Base-by-base conservation (phyloP, 2,329 filamentous ascomycete species). In the Fusarium sambucinum region DNA sequence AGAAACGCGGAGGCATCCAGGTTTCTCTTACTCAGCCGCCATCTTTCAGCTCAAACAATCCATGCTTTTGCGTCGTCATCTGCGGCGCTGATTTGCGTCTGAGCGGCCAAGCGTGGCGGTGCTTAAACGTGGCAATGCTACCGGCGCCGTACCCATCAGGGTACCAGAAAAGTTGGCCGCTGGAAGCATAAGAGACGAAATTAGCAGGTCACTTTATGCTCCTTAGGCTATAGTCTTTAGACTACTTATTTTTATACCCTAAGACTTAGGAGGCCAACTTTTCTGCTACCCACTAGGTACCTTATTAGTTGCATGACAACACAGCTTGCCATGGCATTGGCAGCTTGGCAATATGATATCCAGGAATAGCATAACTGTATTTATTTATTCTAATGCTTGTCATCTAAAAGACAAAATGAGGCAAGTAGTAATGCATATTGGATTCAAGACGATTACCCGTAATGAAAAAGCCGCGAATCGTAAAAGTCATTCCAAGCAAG, bases 1-100 rank as follows among this genome's bases (percentile, higher is more conserved):
- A 44, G 19, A 46, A 59, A 59, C 58, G 19, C 32, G 54, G 64
- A 71, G 68, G 53, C 59, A 68, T 55, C 55, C 63, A 44, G 48
- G 33, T 17, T 25, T 25, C 29, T 64, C 63, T 70, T 70, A 70
- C 67, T 70, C 68, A 70, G 68, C 67, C 38, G 21, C 46, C 53
- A 56, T 21, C 41, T 37, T 65, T 55, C 57, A 59, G 50, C 42
- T 19, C n/a, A 38, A 38, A 21, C 35, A 38, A 38, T 52, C 56
- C 66, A 63, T 55, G 55, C 53, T 44, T 47, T 40, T 57, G 66
- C 66, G 62, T 69, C 66, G 66, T 69, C 66, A 69, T 69, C 66
- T 60, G 62, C 35, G 66, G 66, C 66, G 38, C 51, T 68, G 63
- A 61, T 41, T 37, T 61, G 63, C 25, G 63, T 33, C 51, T 66